Evolutionary conservation across 345 rosid genomes (phyloP), one percentile per base, ranked within the genome.

Genomic region (Euphorbia peplus): DNA sequence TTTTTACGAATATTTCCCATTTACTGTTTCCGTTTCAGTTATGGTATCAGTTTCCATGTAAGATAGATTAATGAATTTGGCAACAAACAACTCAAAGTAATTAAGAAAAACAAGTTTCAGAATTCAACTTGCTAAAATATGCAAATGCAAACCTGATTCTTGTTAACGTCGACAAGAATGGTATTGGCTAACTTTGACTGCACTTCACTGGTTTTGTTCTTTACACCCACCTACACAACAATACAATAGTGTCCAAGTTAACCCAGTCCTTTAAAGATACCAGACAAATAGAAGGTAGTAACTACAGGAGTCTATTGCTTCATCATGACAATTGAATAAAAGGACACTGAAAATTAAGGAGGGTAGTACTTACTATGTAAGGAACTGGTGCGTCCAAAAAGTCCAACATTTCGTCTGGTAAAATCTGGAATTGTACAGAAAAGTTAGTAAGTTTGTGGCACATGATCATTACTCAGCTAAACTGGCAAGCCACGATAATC

Each of bases 371-470:
- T 76, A 93, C 97, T 60, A 89, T 73, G 74, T 93, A 93, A 63
- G 98, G 98, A 69, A 91, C 97, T 26, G 98, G 97, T 25, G 96
- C 98, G 79, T 93, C 98, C 84, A 91, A 81, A 81, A 89, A 91
- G 71, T 93, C 98, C 72, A 91, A 79, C 97, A 91, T 93, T 80
- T 89, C 95, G 81, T 93, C 86, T 6, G 98, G 97, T 79, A 93
- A 85, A 82, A 93, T 84, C 98, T 93, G 88, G 58, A 82, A 70
- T 70, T 52, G 66, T 24, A 4, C 70, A 65, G 54, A 42, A 77
- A 61, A 54, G 51, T 25, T 26, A 58, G 42, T 56, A 19, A 54
- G 55, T 39, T 28, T 57, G 39, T 19, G 35, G 21, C 30, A 24
- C 44, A 47, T 0, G 5, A 35, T 12, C 37, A 68, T 50, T 25